Conservation (phyloP, 768 basidiomycete genomes). For the Xanthoconium purpureum region DNA sequence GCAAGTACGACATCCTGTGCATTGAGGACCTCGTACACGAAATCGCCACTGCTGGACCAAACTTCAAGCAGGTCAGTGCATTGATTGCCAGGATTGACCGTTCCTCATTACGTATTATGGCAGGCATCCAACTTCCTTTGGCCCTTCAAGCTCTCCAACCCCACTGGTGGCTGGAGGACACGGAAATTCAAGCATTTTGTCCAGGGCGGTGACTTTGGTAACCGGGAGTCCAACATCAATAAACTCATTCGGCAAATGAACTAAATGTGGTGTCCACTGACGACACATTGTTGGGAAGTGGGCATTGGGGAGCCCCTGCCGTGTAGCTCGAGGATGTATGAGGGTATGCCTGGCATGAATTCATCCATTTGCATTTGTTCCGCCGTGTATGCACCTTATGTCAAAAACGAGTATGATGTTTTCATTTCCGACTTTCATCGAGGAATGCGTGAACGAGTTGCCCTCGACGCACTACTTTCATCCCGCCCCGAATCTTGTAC, state of each 20-base stretch:
- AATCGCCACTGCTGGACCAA: constrained; percentile 91
- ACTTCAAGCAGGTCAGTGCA: constrained; percentile 91
- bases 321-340: constrained; percentile 17
- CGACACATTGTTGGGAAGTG: constrained; percentile 2
- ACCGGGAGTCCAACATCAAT: constrained; percentile 97
- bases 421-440: background rate
- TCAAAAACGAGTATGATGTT: constrained; percentile 26
- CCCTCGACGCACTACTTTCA: background rate
- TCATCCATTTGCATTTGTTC: constrained; percentile 16
- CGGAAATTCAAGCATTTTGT: constrained; percentile 98
- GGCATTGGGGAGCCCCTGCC: background rate
- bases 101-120: background rate
- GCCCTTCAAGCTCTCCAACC: constrained; percentile 99
- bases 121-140: constrained; percentile 94
- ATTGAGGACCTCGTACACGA: constrained; percentile 98
- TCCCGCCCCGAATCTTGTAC: background rate
- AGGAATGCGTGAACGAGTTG: background rate
- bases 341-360: constrained; percentile 35
- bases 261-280: constrained; percentile 34
- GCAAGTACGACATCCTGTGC: constrained; percentile 93
- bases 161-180: constrained; percentile 95
- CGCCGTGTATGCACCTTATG: constrained; percentile 29
- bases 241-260: constrained; percentile 96
- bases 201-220: constrained; percentile 95
- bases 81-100: background rate